These are phyloP conservation scores for Parmales sp. DNA, from an alignment of 108 stramenopile genomes.

Conservation along the genomic window DNA sequence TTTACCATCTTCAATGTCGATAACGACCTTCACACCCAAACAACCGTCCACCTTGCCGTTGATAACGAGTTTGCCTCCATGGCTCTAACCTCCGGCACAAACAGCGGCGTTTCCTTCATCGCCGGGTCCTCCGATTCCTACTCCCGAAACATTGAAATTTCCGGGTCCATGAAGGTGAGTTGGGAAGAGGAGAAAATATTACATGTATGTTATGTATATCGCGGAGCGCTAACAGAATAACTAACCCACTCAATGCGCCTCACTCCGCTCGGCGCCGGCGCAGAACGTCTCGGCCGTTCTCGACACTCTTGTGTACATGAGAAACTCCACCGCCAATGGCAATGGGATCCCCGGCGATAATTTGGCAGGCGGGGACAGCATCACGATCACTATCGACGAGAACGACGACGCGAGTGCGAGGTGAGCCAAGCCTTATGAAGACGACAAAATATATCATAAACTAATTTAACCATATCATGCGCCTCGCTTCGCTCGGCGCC, in stretches of 20 bases:
- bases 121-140: not conserved
- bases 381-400: not conserved
- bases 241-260: not conserved
- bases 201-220: not conserved
- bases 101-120: constrained; percentile 7
- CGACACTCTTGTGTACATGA: not conserved
- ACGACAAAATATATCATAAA: too few species aligned
- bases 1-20: not conserved
- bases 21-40: not conserved
- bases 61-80: not conserved
- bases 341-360: not conserved
- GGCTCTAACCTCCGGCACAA: not conserved
- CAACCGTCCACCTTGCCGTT: not conserved
- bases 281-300: not conserved
- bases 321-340: not conserved
- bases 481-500: too few species aligned
- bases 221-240: not conserved
- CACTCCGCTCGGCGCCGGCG: not conserved
- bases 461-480: too few species aligned
- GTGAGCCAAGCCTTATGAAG: too few species aligned
- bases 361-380: not conserved
- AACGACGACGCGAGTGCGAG: too few species aligned
- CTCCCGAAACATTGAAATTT: not conserved
- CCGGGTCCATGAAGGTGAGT: not conserved
- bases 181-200: not conserved